phyloP scores from a whole-genome alignment of 768 basidiomycete species.

The Lanmaoa rubissima region DNA sequence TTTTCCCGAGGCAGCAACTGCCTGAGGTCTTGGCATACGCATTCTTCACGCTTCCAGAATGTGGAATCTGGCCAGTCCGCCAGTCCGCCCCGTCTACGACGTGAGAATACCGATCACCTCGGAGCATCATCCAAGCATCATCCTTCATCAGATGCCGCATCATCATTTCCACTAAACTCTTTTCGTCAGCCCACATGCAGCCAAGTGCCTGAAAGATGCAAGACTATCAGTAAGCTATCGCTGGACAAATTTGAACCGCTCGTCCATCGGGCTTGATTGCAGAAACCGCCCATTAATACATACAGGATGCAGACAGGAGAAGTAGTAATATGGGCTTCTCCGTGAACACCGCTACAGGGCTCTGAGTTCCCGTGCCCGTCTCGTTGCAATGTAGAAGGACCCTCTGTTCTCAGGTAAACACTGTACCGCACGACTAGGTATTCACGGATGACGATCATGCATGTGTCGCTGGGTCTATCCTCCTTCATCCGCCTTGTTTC shows the following conservation, averaged over 20 bases:
- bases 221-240: neutral
- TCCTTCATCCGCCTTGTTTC: neutral
- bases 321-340: neutral
- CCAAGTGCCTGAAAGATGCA: neutral
- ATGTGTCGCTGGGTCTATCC: neutral
- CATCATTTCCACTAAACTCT: neutral
- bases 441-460: neutral
- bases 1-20: neutral
- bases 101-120: constrained; percentile 8
- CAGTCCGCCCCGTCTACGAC: neutral
- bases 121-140: neutral
- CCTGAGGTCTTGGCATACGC: neutral
- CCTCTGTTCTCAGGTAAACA: neutral
- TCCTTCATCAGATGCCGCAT: neutral
- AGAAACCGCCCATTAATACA: neutral
- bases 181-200: neutral
- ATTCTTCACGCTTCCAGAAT: neutral
- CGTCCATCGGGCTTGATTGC: neutral
- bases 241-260: neutral
- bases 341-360: neutral
- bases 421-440: neutral
- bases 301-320: neutral
- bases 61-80: neutral
- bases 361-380: neutral
- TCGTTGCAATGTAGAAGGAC: neutral